These are phyloP conservation scores for Globisporangium paddicum DNA, from an alignment of 352 stramenopile genomes.

Conservation along the genomic window DNA sequence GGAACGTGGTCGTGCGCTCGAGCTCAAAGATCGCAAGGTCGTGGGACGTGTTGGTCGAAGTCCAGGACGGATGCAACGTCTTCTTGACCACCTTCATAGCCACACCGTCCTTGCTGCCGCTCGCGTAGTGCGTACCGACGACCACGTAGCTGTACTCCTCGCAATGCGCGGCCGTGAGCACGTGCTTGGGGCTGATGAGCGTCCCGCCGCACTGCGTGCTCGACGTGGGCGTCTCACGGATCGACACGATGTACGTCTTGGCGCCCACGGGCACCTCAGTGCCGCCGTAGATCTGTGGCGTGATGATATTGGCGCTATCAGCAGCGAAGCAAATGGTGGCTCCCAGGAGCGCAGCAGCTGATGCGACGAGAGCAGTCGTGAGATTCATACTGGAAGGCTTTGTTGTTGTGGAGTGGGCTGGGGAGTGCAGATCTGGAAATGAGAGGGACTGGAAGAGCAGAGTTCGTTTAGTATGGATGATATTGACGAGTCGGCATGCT, in stretches of 20 bases:
- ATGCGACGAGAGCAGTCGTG: too few species aligned
- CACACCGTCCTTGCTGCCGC: not conserved
- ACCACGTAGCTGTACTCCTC: not conserved
- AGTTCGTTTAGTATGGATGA: too few species aligned
- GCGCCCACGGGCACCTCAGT: not conserved
- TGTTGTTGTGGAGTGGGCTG: too few species aligned
- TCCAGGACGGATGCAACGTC: not conserved
- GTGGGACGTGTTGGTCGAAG: slow-evolving; percentile 15
- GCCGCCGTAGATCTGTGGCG: not conserved
- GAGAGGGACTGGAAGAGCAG: too few species aligned
- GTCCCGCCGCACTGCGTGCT: not conserved
- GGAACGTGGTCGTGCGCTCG: slow-evolving; percentile 21
- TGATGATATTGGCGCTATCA: not conserved
- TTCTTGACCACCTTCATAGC: not conserved
- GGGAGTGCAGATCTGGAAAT: too few species aligned
- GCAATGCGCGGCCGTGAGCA: not conserved
- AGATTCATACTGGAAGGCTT: too few species aligned
- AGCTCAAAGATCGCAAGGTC: slow-evolving; percentile 58
- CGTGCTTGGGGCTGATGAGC: not conserved
- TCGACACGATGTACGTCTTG: not conserved
- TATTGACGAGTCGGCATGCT: too few species aligned
- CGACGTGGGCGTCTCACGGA: not conserved
- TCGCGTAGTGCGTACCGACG: not conserved
- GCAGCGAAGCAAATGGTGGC: too few species aligned
- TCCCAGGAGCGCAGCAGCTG: too few species aligned